A percentile compares a stretch with the other conserved stretches of the same genome.
These are phyloP conservation scores for Russula vinacea DNA, from an alignment of 768 basidiomycete species.

Conservation along the genomic window DNA sequence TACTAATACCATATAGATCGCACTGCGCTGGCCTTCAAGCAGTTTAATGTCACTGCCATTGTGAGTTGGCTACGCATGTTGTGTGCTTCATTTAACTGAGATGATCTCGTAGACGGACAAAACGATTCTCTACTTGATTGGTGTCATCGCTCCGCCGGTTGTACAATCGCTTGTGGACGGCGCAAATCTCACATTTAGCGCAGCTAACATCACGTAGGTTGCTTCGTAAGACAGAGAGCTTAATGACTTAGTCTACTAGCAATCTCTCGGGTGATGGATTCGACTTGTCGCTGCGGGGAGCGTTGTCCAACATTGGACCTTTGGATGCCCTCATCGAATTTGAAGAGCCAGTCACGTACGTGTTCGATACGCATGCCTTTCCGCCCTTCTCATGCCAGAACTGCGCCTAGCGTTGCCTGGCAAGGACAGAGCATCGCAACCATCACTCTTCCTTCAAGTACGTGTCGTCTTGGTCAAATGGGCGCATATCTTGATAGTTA, in stretches of 20 bases:
- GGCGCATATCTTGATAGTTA: not conserved
- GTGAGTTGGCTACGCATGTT: conserved; percentile 37
- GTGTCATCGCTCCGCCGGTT: conserved; percentile 65
- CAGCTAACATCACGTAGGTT: conserved; percentile 56
- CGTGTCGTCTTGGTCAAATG: conserved; percentile 18
- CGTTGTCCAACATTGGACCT: conserved; percentile 60
- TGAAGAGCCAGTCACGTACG: conserved; percentile 56
- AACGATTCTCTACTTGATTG: conserved; percentile 62
- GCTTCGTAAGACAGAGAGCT: not conserved
- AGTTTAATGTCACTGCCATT: conserved; percentile 52
- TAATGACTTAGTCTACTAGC: conserved; percentile 20
- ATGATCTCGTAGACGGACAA: conserved; percentile 51
- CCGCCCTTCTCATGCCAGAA: not conserved
- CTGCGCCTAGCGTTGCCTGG: conserved; percentile 52
- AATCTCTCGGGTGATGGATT: conserved; percentile 55
- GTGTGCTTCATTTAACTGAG: conserved; percentile 13
- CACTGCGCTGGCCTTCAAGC: conserved; percentile 56
- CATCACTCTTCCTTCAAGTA: conserved; percentile 59
- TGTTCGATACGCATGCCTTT: conserved; percentile 12
- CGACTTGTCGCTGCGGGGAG: conserved; percentile 55
- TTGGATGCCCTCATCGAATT: conserved; percentile 69
- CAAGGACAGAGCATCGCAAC: conserved; percentile 60
- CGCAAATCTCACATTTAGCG: conserved; percentile 50
- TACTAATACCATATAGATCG: conserved; percentile 40
- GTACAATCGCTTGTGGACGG: conserved; percentile 62